Percentiles rank a stretch among this genome's conserved stretches.
Evolutionary conservation across 805 yeast species (phyloP).

Genomic region (Metschnikowia amazonensis): DNA sequence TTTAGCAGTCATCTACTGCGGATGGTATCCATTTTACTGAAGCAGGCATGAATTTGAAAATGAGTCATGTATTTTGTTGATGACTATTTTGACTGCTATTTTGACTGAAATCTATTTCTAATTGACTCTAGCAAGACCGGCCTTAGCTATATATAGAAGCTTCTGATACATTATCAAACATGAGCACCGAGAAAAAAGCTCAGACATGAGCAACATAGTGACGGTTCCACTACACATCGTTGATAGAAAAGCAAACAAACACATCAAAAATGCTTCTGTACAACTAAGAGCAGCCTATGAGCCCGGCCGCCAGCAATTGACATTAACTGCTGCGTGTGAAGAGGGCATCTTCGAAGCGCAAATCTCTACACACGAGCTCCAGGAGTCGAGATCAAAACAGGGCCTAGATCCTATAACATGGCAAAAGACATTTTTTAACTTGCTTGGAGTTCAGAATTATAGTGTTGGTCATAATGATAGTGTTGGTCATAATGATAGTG

Average conservation of each 20-base stretch:
- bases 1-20: slow-evolving; percentile 71
- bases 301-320: neutral
- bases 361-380: slow-evolving; percentile 7
- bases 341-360: slow-evolving; percentile 17
- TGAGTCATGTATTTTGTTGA: too few relatives aligned
- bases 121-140: too few relatives aligned
- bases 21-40: slow-evolving; percentile 78
- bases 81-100: too few relatives aligned
- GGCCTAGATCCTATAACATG: slow-evolving; percentile 18
- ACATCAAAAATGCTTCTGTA: slow-evolving; percentile 10
- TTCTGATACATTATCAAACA: neutral
- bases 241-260: slow-evolving; percentile 3
- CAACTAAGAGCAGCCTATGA: slow-evolving; percentile 7
- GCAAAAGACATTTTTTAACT: slow-evolving; percentile 11
- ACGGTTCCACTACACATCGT: slow-evolving; percentile 11
- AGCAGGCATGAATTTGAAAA: too few relatives aligned
- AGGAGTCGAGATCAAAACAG: slow-evolving; percentile 8
- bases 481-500: neutral
- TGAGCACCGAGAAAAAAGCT: slow-evolving; percentile 2
- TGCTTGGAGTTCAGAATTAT: neutral
- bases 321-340: slow-evolving; percentile 16
- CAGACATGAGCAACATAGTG: slow-evolving; percentile 3
- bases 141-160: too few relatives aligned
- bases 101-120: neutral
- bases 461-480: too few relatives aligned